phyloP scores from a whole-genome alignment of 1,284 basidiomycete species.

The Irpex lacteus region DNA sequence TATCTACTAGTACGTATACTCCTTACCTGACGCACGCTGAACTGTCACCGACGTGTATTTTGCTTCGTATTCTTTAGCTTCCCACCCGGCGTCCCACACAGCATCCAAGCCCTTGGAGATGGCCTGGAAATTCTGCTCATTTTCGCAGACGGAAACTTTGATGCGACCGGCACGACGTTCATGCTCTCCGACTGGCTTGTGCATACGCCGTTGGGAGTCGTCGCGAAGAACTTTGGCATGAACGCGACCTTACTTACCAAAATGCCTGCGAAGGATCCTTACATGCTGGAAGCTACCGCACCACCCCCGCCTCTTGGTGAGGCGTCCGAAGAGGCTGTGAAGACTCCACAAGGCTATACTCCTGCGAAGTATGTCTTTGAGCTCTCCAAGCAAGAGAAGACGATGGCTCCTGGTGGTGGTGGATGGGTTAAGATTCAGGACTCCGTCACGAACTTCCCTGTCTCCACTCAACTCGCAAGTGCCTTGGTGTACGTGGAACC shows the following conservation, averaged over 20 bases:
- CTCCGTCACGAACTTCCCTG: constrained; percentile 26
- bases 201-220: constrained; percentile 26
- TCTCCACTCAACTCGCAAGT: constrained; percentile 22
- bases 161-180: constrained; percentile 27
- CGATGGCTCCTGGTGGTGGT: constrained; percentile 22
- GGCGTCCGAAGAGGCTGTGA: constrained; percentile 22
- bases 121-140: constrained; percentile 28
- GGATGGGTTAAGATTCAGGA: constrained; percentile 28
- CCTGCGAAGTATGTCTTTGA: constrained; percentile 26
- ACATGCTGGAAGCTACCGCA: constrained; percentile 21
- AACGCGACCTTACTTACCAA: constrained; percentile 19
- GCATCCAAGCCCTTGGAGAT: constrained; percentile 26
- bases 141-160: constrained; percentile 30
- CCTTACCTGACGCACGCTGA: not conserved
- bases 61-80: constrained; percentile 16
- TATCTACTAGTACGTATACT: constrained; percentile 24
- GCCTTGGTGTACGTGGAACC: constrained; percentile 27
- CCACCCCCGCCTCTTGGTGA: constrained; percentile 22
- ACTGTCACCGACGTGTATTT: not conserved
- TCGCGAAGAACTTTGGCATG: constrained; percentile 27
- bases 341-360: constrained; percentile 26
- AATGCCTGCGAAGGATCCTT: constrained; percentile 27
- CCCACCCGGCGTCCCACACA: constrained; percentile 25
- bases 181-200: constrained; percentile 29
- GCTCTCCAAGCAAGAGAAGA: constrained; percentile 23